Percentiles rank a stretch among this genome's conserved stretches.
Evolutionary conservation across 2,329 filamentous ascomycete species (phyloP).

Genomic region (Hypoxylon sp.): DNA sequence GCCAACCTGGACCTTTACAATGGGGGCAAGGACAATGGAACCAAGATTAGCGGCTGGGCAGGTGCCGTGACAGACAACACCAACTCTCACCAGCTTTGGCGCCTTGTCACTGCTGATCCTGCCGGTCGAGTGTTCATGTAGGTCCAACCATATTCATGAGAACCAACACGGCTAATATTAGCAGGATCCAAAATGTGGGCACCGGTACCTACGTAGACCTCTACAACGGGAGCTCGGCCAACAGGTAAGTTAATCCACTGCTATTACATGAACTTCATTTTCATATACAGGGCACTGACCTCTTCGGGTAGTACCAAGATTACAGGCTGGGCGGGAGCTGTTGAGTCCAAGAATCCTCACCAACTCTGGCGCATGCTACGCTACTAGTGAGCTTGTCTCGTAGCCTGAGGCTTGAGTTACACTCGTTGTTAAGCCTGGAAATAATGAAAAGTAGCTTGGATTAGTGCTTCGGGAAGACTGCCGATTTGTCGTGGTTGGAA

Average conservation of each 20-base stretch:
- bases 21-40: slow-evolving; percentile 11
- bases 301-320: slow-evolving; percentile 13
- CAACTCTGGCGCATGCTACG: slow-evolving; percentile 27
- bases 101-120: slow-evolving; percentile 23
- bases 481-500: neutral
- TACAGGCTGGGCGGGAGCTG: slow-evolving; percentile 9
- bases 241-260: slow-evolving; percentile 12
- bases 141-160: neutral
- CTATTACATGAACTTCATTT: neutral
- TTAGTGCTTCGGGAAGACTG: neutral
- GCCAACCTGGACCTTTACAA: slow-evolving; percentile 26
- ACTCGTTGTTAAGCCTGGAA: neutral
- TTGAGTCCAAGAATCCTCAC: slow-evolving; percentile 10
- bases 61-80: slow-evolving; percentile 1
- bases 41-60: slow-evolving; percentile 22
- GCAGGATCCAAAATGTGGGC: slow-evolving; percentile 29
- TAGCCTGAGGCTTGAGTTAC: neutral
- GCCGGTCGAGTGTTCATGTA: slow-evolving; percentile 18
- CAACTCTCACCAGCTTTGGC: slow-evolving; percentile 25
- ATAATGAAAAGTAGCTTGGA: neutral
- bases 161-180: neutral
- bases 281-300: neutral
- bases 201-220: slow-evolving; percentile 28
- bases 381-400: neutral
- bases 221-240: slow-evolving; percentile 10